Percentiles rank a stretch among this genome's conserved stretches.
These are phyloP conservation scores for Neckera pumila DNA, from an alignment of 225 moss, liverwort and hornwort species.

Conservation along the genomic window DNA sequence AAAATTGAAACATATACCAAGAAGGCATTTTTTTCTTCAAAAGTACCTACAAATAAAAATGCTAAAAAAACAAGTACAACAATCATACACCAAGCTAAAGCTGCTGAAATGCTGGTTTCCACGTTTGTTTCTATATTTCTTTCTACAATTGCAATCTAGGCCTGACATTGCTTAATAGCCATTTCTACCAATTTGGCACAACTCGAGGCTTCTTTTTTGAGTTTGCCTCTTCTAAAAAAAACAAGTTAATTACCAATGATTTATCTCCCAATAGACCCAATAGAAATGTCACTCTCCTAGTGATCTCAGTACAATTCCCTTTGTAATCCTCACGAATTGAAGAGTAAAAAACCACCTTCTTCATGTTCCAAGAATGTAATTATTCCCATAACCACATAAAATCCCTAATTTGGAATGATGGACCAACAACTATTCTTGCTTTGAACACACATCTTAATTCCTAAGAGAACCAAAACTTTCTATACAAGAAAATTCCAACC, in stretches of 20 bases:
- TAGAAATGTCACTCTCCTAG: too few species aligned
- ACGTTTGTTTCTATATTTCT: too few species aligned
- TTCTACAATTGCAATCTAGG: slow-evolving; percentile 79
- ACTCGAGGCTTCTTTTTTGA: slow-evolving; percentile 65
- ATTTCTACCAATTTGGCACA: slow-evolving; percentile 74
- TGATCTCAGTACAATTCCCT: neutral
- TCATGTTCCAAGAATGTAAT: neutral
- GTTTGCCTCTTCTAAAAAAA: slow-evolving; percentile 48
- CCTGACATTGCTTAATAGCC: slow-evolving; percentile 74
- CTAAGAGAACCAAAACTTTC: neutral
- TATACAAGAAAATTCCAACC: neutral
- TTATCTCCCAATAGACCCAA: neutral
- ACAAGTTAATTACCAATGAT: neutral
- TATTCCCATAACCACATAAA: too few species aligned
- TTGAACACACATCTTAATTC: neutral
- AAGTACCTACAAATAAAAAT: too few species aligned
- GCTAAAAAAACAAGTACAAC: too few species aligned
- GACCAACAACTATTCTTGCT: neutral
- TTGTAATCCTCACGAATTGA: neutral
- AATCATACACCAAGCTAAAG: too few species aligned
- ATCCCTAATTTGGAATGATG: neutral
- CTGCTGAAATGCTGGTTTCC: too few species aligned
- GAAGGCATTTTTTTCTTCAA: too few species aligned
- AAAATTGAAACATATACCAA: too few species aligned
- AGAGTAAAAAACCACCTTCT: neutral